A percentile compares a stretch with the other conserved stretches of the same genome.
Evolutionary conservation across 257 asterid genomes (phyloP).

Genomic region (Solanum virginianum): DNA sequence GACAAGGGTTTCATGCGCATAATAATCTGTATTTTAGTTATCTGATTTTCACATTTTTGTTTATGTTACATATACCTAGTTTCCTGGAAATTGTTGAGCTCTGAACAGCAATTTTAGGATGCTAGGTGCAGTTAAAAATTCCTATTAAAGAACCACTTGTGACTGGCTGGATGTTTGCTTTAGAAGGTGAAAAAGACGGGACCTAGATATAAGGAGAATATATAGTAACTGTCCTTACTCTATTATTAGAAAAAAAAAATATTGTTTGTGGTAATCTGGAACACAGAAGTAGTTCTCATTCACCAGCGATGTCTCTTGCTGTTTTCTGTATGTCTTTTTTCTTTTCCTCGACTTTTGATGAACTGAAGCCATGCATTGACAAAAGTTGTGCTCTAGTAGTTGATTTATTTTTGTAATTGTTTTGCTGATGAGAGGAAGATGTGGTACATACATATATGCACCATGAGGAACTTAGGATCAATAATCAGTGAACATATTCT

Average conservation of each 20-base stretch:
- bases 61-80: not conserved
- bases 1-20: not conserved
- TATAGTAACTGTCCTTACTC: not conserved
- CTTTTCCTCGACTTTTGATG: not conserved
- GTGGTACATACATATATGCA: not conserved
- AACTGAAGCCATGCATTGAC: not conserved
- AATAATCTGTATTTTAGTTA: not conserved
- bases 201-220: not conserved
- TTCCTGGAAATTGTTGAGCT: not conserved
- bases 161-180: not conserved
- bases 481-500: not conserved
- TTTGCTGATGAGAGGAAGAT: not conserved
- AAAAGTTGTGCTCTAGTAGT: not conserved
- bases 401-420: not conserved
- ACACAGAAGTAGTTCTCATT: not conserved
- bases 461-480: not conserved
- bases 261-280: not conserved
- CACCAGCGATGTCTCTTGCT: not conserved
- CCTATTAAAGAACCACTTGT: not conserved
- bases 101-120: not conserved
- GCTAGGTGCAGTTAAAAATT: not conserved
- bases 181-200: not conserved
- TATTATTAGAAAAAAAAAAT: not conserved
- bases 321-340: not conserved
- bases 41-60: not conserved